Evolutionary conservation across 495 filamentous ascomycete genomes (phyloP).

Genomic region (Tetracladium setigerum): DNA sequence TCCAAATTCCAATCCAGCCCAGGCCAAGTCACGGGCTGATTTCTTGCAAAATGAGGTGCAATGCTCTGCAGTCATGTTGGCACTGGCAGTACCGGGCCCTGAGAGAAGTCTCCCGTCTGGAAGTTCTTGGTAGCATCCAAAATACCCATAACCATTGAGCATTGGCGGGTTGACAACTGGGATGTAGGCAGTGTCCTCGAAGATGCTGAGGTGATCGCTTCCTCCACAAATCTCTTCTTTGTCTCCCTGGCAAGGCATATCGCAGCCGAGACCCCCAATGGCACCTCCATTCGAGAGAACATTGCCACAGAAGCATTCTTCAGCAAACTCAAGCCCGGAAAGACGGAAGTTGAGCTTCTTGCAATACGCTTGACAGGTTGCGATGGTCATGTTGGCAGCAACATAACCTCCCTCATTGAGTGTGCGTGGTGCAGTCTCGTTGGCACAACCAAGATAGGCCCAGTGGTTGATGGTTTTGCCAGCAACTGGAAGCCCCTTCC

Average conservation of each 20-base stretch:
- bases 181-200: slow-evolving; percentile 24
- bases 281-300: slow-evolving; percentile 20
- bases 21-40: slow-evolving; percentile 19
- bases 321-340: slow-evolving; percentile 33
- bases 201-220: slow-evolving; percentile 29
- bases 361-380: slow-evolving; percentile 33
- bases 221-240: slow-evolving; percentile 35
- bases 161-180: slow-evolving; percentile 2
- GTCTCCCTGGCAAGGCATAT: slow-evolving; percentile 30
- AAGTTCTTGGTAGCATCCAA: slow-evolving; percentile 26
- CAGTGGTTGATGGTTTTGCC: slow-evolving; percentile 10
- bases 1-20: slow-evolving; percentile 31
- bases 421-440: slow-evolving; percentile 11
- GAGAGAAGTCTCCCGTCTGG: slow-evolving; percentile 17
- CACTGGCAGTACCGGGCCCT: slow-evolving; percentile 21
- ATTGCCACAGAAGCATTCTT: slow-evolving; percentile 31
- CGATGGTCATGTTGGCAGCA: slow-evolving; percentile 35
- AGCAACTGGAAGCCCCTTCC: slow-evolving; percentile 8
- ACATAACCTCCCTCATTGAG: slow-evolving; percentile 18
- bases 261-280: slow-evolving; percentile 22
- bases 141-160: slow-evolving; percentile 16
- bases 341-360: slow-evolving; percentile 23
- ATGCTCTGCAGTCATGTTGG: slow-evolving; percentile 35
- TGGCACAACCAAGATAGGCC: slow-evolving; percentile 19
- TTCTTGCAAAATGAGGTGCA: slow-evolving; percentile 30